These are phyloP conservation scores for Psilocybe cyanescens DNA, from an alignment of 768 basidiomycete species.

Conservation along the genomic window DNA sequence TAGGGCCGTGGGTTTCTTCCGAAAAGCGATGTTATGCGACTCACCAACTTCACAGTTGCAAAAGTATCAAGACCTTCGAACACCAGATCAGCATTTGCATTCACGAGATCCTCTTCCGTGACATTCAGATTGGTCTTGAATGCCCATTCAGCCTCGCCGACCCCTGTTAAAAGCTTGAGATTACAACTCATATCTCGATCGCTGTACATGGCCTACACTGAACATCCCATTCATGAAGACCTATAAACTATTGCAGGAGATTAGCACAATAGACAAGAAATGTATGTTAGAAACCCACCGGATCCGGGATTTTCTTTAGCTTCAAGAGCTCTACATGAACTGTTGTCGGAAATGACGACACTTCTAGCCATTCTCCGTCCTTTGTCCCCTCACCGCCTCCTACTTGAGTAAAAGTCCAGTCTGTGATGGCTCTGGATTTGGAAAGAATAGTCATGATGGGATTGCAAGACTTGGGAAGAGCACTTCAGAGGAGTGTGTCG, in stretches of 20 bases:
- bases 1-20: neutral
- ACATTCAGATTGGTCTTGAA: conserved; percentile 73
- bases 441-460: neutral
- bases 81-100: conserved; percentile 68
- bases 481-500: neutral
- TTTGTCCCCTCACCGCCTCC: conserved; percentile 62
- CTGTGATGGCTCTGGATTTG: conserved; percentile 27
- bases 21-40: conserved; percentile 17
- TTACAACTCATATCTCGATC: neutral
- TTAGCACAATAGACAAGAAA: neutral
- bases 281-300: conserved; percentile 47
- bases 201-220: conserved; percentile 66
- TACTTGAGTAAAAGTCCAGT: conserved; percentile 74
- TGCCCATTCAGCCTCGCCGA: conserved; percentile 85
- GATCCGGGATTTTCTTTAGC: conserved; percentile 77
- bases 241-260: conserved; percentile 58
- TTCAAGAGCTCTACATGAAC: conserved; percentile 87
- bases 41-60: conserved; percentile 68
- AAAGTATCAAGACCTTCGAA: conserved; percentile 96
- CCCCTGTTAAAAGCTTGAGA: conserved; percentile 54
- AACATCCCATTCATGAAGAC: conserved; percentile 86
- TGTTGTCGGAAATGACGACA: conserved; percentile 76
- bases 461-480: neutral
- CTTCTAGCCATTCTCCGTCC: conserved; percentile 68
- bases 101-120: conserved; percentile 46